These are phyloP conservation scores for Zasmidium angulare DNA, from an alignment of 2,329 filamentous ascomycete genomes.

Conservation along the genomic window DNA sequence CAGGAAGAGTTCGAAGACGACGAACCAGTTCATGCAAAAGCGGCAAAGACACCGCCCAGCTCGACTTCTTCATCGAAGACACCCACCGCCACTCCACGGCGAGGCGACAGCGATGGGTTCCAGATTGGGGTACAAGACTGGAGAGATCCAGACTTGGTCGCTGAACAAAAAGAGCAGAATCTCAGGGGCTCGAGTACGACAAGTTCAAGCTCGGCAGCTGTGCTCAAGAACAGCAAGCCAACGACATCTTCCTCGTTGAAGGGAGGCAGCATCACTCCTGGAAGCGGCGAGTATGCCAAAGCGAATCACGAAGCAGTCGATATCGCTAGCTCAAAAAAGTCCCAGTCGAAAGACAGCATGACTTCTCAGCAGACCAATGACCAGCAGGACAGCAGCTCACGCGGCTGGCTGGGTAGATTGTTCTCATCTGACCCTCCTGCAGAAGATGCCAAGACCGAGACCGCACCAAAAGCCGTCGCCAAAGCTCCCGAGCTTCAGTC, in stretches of 20 bases:
- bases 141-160: slow-evolving; percentile 74
- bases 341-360: slow-evolving; percentile 14
- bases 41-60: slow-evolving; percentile 18
- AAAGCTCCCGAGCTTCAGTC: slow-evolving; percentile 12
- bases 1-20: slow-evolving; percentile 66
- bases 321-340: slow-evolving; percentile 14
- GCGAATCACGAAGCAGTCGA: slow-evolving; percentile 34
- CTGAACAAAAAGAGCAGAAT: slow-evolving; percentile 37
- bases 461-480: slow-evolving; percentile 8
- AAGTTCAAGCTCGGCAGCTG: slow-evolving; percentile 16
- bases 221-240: slow-evolving; percentile 28
- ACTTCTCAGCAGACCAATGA: slow-evolving; percentile 18
- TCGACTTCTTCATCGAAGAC: slow-evolving; percentile 32
- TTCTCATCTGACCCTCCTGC: slow-evolving; percentile 18
- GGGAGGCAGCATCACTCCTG: slow-evolving; percentile 68
- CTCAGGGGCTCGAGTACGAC: slow-evolving; percentile 24
- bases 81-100: slow-evolving; percentile 32
- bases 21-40: slow-evolving; percentile 45
- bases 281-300: slow-evolving; percentile 68
- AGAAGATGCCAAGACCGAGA: slow-evolving; percentile 11
- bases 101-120: slow-evolving; percentile 60
- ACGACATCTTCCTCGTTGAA: slow-evolving; percentile 37
- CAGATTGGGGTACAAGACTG: slow-evolving; percentile 84
- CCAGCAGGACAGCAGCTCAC: slow-evolving; percentile 17
- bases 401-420: slow-evolving; percentile 29